Percentiles rank a stretch among this genome's conserved stretches.
Conservation (phyloP, 495 filamentous ascomycete species). For the Immersiella caudata region DNA sequence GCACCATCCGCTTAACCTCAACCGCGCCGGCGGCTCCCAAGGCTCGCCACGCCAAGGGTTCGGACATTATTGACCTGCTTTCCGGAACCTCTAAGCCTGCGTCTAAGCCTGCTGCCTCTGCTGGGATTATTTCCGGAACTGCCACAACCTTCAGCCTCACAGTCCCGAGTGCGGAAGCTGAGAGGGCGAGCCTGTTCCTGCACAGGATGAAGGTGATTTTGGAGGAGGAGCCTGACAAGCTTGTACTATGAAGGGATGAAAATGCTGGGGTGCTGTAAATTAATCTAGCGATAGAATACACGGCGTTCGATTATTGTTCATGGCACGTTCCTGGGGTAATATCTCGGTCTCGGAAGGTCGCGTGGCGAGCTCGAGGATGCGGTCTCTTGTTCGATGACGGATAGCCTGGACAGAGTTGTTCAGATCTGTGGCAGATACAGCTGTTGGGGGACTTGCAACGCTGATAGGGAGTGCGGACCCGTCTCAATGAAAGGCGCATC, state of each 20-base stretch:
- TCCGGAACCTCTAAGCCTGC: conserved; percentile 43
- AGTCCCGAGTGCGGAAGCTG: conserved; percentile 76
- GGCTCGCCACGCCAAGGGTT: conserved; percentile 41
- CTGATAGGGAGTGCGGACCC: too few species aligned
- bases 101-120: not conserved
- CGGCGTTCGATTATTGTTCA: not conserved
- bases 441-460: too few species aligned
- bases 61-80: conserved; percentile 81
- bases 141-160: conserved; percentile 74
- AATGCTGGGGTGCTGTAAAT: not conserved
- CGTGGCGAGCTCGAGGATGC: not conserved
- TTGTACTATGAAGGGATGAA: conserved; percentile 60
- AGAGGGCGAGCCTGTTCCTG: conserved; percentile 76
- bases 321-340: not conserved
- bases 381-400: not conserved
- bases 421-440: too few species aligned
- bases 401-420: too few species aligned
- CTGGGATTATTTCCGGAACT: conserved; percentile 18
- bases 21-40: conserved; percentile 32
- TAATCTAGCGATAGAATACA: conserved; percentile 13
- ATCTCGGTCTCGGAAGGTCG: not conserved
- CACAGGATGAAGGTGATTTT: conserved; percentile 79
- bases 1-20: conserved; percentile 54
- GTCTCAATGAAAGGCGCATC: too few species aligned
- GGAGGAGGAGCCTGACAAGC: conserved; percentile 77